phyloP scores from a whole-genome alignment of 2,329 filamentous ascomycete genomes.

The Polychaeton citri region DNA sequence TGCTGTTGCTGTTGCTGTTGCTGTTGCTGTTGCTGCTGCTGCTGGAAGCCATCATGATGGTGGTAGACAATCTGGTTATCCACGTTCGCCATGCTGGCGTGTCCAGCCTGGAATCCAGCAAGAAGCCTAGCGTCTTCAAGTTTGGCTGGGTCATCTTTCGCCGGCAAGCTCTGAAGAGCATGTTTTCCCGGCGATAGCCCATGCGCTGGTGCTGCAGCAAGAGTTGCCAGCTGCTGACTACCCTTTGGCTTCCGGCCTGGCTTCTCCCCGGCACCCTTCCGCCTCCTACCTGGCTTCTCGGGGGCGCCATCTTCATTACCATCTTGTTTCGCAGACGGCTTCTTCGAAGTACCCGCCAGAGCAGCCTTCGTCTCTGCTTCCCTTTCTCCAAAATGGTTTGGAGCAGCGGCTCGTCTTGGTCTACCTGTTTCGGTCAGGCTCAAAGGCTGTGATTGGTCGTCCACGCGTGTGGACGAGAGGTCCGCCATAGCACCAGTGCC shows the following conservation, averaged over 20 bases:
- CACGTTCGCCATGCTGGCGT: slow-evolving; percentile 2
- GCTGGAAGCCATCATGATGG: slow-evolving; percentile 9
- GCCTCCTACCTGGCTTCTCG: slow-evolving; percentile 21
- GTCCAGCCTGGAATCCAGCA: slow-evolving; percentile 15
- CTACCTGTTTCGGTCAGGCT: slow-evolving; percentile 32
- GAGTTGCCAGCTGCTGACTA: slow-evolving; percentile 21
- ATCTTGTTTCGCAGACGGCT: slow-evolving; percentile 15
- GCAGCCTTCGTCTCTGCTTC: slow-evolving; percentile 49
- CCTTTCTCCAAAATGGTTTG: slow-evolving; percentile 57
- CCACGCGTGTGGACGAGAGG: slow-evolving; percentile 31
- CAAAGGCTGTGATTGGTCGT: slow-evolving; percentile 20
- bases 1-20: too few species aligned
- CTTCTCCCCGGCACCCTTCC: slow-evolving; percentile 20
- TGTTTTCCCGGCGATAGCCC: slow-evolving; percentile 21
- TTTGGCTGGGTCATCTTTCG: slow-evolving; percentile 16
- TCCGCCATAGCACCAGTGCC: slow-evolving; percentile 50
- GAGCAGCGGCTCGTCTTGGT: slow-evolving; percentile 45
- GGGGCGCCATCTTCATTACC: slow-evolving; percentile 11
- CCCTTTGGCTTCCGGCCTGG: slow-evolving; percentile 27
- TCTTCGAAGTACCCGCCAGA: slow-evolving; percentile 43
- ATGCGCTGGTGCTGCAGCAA: slow-evolving; percentile 15
- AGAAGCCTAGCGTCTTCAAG: slow-evolving; percentile 22
- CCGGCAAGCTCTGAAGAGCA: slow-evolving; percentile 6
- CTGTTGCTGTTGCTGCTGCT: too few species aligned
- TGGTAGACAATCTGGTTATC: slow-evolving; percentile 9